Percentiles rank a stretch among this genome's conserved stretches.
Evolutionary conservation across 306 rosid species (phyloP).

Genomic region (Castanospermum australe): DNA sequence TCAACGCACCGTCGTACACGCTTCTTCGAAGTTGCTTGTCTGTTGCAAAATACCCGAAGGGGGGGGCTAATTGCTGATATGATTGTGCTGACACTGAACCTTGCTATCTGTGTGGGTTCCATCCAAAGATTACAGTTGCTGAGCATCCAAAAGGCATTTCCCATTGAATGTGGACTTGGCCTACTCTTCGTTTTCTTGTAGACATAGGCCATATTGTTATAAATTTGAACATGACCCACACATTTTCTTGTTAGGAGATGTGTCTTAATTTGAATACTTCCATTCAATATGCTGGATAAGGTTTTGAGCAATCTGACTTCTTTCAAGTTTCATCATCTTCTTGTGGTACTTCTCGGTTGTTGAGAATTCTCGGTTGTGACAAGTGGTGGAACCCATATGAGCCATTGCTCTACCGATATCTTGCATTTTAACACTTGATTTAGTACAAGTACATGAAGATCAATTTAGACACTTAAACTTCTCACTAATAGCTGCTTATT

Average conservation of each 20-base stretch:
- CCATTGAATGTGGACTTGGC: conserved; percentile 27
- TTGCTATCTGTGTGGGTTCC: conserved; percentile 65
- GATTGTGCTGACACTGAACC: conserved; percentile 31
- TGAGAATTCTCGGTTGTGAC: not conserved
- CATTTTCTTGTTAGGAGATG: conserved; percentile 28
- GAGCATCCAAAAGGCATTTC: conserved; percentile 17
- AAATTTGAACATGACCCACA: conserved; percentile 42
- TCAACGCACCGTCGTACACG: conserved; percentile 30
- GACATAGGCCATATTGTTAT: conserved; percentile 4
- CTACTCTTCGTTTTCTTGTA: not conserved
- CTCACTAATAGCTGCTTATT: not conserved
- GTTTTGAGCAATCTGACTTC: not conserved
- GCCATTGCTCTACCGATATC: not conserved
- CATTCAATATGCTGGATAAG: conserved; percentile 34
- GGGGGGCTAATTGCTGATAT: conserved; percentile 21
- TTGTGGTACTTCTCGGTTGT: conserved; percentile 20
- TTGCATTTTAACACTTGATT: not conserved
- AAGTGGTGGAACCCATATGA: conserved; percentile 24
- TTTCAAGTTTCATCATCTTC: conserved; percentile 12
- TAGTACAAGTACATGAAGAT: not conserved
- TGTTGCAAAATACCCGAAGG: not conserved
- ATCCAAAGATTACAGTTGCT: conserved; percentile 39
- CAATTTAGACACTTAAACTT: conserved; percentile 6
- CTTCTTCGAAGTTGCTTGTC: conserved; percentile 27
- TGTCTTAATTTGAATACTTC: conserved; percentile 25